Percentiles rank a stretch among this genome's conserved stretches.
phyloP scores from a whole-genome alignment of 1,284 basidiomycete genomes.

The Meripilus lineatus region DNA sequence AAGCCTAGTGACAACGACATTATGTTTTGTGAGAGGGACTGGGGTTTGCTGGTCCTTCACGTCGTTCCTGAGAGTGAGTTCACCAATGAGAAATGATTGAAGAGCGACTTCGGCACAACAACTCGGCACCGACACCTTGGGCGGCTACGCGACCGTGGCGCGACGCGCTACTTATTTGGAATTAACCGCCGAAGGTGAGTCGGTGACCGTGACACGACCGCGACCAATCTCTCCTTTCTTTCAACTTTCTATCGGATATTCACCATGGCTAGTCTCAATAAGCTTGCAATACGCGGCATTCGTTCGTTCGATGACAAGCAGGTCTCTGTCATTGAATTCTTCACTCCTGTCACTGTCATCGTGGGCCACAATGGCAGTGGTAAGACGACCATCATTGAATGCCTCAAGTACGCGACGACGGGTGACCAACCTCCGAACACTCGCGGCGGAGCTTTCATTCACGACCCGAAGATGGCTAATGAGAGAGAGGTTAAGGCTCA shows the following conservation, averaged over 20 bases:
- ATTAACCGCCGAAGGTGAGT: no score
- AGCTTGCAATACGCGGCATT: slow-evolving; percentile 84
- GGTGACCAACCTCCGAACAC: slow-evolving; percentile 98
- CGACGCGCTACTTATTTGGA: slow-evolving; percentile 1
- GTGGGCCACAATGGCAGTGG: slow-evolving; percentile 98
- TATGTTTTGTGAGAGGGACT: no score
- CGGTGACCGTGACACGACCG: background rate
- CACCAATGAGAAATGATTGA: no score
- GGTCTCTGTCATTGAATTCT: slow-evolving; percentile 95
- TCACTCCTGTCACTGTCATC: slow-evolving; percentile 96
- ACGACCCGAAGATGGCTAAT: slow-evolving; percentile 98
- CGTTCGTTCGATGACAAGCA: slow-evolving; percentile 94
- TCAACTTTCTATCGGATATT: background rate
- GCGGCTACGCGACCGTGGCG: background rate
- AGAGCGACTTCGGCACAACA: no score
- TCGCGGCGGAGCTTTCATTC: slow-evolving; percentile 95
- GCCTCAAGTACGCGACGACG: slow-evolving; percentile 97
- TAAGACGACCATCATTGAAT: slow-evolving; percentile 99
- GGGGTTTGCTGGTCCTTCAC: no score
- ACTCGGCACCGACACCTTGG: no score
- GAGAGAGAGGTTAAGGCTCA: slow-evolving; percentile 99
- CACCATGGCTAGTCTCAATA: slow-evolving; percentile 80
- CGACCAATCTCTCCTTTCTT: background rate
- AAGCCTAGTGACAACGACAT: slow-evolving; percentile 36
- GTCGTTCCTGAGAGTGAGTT: no score